These are phyloP conservation scores for Nitzschia putrida DNA, from an alignment of 108 stramenopile species.

Conservation along the genomic window DNA sequence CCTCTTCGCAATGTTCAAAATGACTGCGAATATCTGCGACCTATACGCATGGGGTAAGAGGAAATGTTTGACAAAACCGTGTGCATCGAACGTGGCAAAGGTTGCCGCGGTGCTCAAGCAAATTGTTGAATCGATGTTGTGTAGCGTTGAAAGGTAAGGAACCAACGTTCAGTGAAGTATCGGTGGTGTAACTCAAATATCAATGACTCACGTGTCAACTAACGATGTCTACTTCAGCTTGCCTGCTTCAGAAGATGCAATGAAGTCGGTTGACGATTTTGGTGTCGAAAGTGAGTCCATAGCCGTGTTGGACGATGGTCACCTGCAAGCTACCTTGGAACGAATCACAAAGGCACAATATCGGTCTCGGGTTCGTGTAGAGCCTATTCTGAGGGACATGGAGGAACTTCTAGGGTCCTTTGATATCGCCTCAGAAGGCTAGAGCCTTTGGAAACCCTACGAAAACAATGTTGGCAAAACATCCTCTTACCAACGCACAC, in stretches of 20 bases:
- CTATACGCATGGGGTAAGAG: conserved; percentile 81
- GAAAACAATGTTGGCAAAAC: too few relatives aligned
- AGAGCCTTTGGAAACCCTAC: too few relatives aligned
- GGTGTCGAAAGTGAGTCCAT: not conserved
- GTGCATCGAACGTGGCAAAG: conserved; percentile 54
- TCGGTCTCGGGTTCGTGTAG: conserved; percentile 26
- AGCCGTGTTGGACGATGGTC: not conserved
- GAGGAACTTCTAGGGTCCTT: conserved; percentile 25
- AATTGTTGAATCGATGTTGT: conserved; percentile 52
- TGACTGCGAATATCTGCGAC: conserved; percentile 50
- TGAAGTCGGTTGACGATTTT: not conserved
- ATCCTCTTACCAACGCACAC: too few relatives aligned
- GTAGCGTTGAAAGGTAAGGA: conserved; percentile 28
- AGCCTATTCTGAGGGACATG: conserved; percentile 41
- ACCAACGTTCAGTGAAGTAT: conserved; percentile 16
- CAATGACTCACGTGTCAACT: not conserved
- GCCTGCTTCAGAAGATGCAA: not conserved
- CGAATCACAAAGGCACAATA: conserved; percentile 25
- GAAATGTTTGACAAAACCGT: conserved; percentile 60
- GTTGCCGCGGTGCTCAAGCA: conserved; percentile 40
- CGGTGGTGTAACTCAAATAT: too few relatives aligned
- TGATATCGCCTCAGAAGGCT: not conserved
- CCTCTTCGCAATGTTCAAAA: conserved; percentile 62
- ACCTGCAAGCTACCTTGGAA: conserved; percentile 6
- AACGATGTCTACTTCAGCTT: not conserved